Conservation (phyloP, 192 early-diverging fungal genomes). For the Backusella liffmaniae region DNA sequence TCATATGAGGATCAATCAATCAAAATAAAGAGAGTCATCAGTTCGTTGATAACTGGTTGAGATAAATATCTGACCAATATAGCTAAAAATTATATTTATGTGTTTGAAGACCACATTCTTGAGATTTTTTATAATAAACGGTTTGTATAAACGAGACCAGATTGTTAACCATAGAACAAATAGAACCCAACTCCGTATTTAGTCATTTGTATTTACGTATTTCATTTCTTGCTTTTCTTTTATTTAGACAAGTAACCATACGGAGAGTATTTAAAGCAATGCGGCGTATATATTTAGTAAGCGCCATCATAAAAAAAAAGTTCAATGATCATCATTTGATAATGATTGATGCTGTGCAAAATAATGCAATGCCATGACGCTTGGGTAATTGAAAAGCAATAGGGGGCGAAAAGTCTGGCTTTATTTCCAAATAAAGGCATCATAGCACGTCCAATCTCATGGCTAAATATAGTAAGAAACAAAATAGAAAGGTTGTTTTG, state of each 20-base stretch:
- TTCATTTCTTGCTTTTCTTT: background rate
- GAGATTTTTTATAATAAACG: background rate
- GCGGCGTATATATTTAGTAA: background rate
- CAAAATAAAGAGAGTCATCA: background rate
- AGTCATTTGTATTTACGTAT: background rate
- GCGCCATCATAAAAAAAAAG: background rate
- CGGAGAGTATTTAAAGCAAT: background rate
- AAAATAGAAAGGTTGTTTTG: background rate
- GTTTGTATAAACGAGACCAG: too few relatives aligned
- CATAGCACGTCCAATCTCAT: slow-evolving; percentile 5
- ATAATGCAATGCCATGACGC: background rate
- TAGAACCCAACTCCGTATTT: background rate
- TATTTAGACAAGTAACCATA: background rate
- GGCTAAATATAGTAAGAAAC: background rate
- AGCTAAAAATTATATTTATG: background rate
- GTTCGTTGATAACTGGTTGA: background rate
- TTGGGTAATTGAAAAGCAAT: background rate
- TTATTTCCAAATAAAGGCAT: background rate
- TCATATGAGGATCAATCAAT: background rate
- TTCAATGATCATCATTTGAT: background rate
- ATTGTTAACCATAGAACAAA: background rate
- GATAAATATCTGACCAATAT: slow-evolving; percentile 1
- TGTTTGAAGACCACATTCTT: background rate
- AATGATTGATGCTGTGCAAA: background rate
- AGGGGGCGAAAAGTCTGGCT: background rate